phyloP scores from a whole-genome alignment of 176 grass and related monocot genomes.

The Eremochloa ophiuroides region DNA sequence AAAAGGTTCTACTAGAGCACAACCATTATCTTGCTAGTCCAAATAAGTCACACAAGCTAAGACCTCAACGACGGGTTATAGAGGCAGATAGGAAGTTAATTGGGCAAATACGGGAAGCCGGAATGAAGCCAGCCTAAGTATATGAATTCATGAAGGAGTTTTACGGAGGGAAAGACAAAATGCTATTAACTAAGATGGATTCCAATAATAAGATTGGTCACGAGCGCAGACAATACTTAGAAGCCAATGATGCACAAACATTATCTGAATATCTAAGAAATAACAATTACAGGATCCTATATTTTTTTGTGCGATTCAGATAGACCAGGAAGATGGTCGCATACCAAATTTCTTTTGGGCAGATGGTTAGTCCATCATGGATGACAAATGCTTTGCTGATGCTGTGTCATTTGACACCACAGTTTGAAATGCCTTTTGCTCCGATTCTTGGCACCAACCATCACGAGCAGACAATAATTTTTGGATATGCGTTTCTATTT shows the following conservation, averaged over 20 bases:
- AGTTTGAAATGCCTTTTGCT: not conserved
- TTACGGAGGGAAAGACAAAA: not conserved
- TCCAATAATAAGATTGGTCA: not conserved
- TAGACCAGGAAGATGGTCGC: slow-evolving; percentile 28
- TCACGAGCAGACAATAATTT: slow-evolving; percentile 36
- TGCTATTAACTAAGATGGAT: not conserved
- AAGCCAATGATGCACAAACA: slow-evolving; percentile 16
- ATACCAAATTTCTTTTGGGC: slow-evolving; percentile 57
- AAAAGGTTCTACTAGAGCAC: too few relatives aligned
- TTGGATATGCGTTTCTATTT: slow-evolving; percentile 37
- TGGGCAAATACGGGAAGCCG: not conserved
- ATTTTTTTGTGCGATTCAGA: slow-evolving; percentile 57
- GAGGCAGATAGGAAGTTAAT: not conserved
- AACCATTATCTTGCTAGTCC: too few relatives aligned
- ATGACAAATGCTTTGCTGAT: slow-evolving; percentile 49
- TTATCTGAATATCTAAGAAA: not conserved
- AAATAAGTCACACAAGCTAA: too few relatives aligned
- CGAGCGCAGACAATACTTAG: not conserved
- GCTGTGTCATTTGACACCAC: slow-evolving; percentile 47
- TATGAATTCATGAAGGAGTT: not conserved
- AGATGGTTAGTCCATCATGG: slow-evolving; percentile 31
- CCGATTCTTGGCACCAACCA: not conserved
- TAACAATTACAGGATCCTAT: slow-evolving; percentile 36
- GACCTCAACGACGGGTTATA: not conserved
- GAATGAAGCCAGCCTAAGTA: not conserved